Percentiles rank a stretch among this genome's conserved stretches.
phyloP scores from a whole-genome alignment of 768 basidiomycete genomes.

The Leccinum uliginosum region DNA sequence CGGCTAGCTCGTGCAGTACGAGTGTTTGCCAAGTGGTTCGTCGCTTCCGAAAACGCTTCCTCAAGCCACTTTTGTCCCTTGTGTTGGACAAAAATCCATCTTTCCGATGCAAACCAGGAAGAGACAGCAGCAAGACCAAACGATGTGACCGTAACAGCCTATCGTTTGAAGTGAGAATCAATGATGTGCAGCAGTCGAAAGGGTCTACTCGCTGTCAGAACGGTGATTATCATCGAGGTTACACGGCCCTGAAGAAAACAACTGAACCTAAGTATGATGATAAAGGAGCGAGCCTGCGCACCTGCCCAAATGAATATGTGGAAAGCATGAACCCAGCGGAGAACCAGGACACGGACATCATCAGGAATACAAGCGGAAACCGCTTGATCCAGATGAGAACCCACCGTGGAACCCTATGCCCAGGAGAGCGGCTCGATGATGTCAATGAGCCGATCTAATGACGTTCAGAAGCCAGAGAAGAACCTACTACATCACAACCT shows the following conservation, averaged over 20 bases:
- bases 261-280: constrained; percentile 17
- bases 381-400: constrained; percentile 80
- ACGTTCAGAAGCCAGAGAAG: constrained; percentile 9
- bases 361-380: constrained; percentile 77
- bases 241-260: constrained; percentile 41
- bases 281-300: constrained; percentile 29
- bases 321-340: constrained; percentile 75
- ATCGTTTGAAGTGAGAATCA: constrained; percentile 6
- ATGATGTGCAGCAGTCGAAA: background rate
- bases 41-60: constrained; percentile 34
- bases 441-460: constrained; percentile 14
- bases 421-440: constrained; percentile 44
- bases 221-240: constrained; percentile 69
- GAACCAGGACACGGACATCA: constrained; percentile 79
- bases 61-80: constrained; percentile 50
- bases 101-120: constrained; percentile 51
- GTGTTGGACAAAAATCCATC: constrained; percentile 44
- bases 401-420: constrained; percentile 55
- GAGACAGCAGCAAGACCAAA: constrained; percentile 47
- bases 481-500: constrained; percentile 55
- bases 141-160: constrained; percentile 37
- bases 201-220: constrained; percentile 48
- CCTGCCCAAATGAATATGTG: constrained; percentile 72
- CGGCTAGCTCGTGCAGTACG: constrained; percentile 22
- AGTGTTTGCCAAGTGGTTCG: constrained; percentile 24